These are phyloP conservation scores for Bipolaris zeicola DNA, from an alignment of 2,329 filamentous ascomycete genomes.

Conservation along the genomic window DNA sequence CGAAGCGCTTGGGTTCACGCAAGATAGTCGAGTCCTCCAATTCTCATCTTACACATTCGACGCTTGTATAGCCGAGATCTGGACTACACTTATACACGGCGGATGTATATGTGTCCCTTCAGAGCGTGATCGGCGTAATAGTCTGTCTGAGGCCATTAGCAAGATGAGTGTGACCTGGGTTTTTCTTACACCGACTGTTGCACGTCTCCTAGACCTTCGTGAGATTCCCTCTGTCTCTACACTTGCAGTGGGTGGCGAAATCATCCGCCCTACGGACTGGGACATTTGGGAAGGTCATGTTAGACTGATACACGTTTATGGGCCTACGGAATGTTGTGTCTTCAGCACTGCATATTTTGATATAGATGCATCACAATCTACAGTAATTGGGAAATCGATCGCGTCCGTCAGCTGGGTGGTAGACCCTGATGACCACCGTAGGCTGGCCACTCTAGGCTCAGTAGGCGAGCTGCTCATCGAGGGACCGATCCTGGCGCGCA, in stretches of 20 bases:
- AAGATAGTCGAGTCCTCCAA: slow-evolving; percentile 43
- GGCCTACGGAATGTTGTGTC: slow-evolving; percentile 9
- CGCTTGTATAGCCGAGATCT: slow-evolving; percentile 60
- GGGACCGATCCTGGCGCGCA: slow-evolving; percentile 24
- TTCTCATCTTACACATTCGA: slow-evolving; percentile 65
- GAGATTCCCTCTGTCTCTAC: slow-evolving; percentile 7
- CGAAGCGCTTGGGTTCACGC: not conserved
- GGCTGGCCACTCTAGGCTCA: slow-evolving; percentile 22
- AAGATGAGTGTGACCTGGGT: too few species aligned
- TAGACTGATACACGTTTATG: slow-evolving; percentile 13
- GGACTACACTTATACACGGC: slow-evolving; percentile 57
- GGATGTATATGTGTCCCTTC: slow-evolving; percentile 54
- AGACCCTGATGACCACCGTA: slow-evolving; percentile 21
- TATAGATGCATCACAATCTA: not conserved
- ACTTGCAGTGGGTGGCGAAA: slow-evolving; percentile 9
- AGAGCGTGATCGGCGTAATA: slow-evolving; percentile 56
- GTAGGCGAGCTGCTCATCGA: slow-evolving; percentile 35
- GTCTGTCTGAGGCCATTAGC: slow-evolving; percentile 43
- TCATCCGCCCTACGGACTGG: slow-evolving; percentile 1
- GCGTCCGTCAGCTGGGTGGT: slow-evolving; percentile 34
- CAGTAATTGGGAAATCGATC: slow-evolving; percentile 14
- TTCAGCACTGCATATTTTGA: not conserved
- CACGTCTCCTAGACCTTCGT: slow-evolving; percentile 10
- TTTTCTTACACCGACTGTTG: slow-evolving; percentile 6
- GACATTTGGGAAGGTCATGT: slow-evolving; percentile 8